Conservation (phyloP, 129 eudicot genomes). For the Rutidosis leptorrhynchoides region DNA sequence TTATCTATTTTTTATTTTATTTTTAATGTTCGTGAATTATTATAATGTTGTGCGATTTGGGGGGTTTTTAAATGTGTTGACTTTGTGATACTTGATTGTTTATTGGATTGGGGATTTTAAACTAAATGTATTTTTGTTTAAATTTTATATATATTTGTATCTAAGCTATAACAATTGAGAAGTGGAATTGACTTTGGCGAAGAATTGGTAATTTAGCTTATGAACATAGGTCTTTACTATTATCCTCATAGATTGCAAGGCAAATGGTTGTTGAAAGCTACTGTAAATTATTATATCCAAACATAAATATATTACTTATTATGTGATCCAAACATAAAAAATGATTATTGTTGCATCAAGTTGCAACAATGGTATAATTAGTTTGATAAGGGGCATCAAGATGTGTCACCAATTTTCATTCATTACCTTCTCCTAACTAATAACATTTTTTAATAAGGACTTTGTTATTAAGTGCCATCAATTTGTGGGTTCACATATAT, state of each 20-base stretch:
- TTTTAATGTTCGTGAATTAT: background rate
- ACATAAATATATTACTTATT: background rate
- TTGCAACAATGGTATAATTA: background rate
- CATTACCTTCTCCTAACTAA: background rate
- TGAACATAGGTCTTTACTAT: constrained; percentile 6
- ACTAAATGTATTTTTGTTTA: background rate
- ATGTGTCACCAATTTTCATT: no score
- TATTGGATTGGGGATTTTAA: constrained; percentile 15
- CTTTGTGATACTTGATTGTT: constrained; percentile 22
- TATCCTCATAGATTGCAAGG: background rate
- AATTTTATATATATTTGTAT: background rate
- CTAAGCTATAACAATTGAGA: background rate
- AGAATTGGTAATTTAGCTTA: background rate
- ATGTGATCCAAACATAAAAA: background rate
- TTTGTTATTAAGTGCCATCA: constrained; percentile 1
- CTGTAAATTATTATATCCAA: background rate
- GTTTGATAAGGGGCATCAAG: background rate
- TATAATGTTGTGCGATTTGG: constrained; percentile 8
- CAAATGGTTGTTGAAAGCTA: background rate
- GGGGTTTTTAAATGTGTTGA: constrained; percentile 4
- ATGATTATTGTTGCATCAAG: background rate
- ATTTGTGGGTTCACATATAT: background rate
- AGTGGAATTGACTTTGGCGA: background rate
- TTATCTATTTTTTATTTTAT: background rate
- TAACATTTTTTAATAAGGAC: background rate